Percentiles rank a stretch among this genome's conserved stretches.
Evolutionary conservation across 768 basidiomycete genomes (phyloP).

Genomic region (Tricholoma bakamatsutake): DNA sequence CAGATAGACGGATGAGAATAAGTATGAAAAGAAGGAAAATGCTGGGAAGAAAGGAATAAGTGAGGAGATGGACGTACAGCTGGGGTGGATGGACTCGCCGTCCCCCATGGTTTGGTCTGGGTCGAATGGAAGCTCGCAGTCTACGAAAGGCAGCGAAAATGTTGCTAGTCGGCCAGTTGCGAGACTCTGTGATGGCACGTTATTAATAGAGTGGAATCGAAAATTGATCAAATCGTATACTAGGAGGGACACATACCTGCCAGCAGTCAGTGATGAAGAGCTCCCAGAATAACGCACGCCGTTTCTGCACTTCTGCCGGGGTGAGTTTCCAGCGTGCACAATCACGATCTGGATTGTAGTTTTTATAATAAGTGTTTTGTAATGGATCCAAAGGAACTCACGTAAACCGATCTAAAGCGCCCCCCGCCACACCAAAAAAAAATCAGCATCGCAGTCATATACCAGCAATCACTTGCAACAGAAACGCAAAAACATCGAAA

Average conservation of each 20-base stretch:
- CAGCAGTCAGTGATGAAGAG: slow-evolving; percentile 69
- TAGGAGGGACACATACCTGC: slow-evolving; percentile 41
- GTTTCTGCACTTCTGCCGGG: slow-evolving; percentile 61
- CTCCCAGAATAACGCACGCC: slow-evolving; percentile 69
- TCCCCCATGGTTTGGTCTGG: slow-evolving; percentile 51
- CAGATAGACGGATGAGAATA: neutral
- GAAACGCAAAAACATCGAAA: neutral
- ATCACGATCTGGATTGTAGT: slow-evolving; percentile 48
- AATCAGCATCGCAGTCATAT: neutral
- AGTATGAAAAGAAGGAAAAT: neutral
- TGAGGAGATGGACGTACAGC: slow-evolving; percentile 40
- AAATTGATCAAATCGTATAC: neutral
- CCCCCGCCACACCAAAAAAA: neutral
- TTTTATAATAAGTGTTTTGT: slow-evolving; percentile 1
- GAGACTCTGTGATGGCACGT: slow-evolving; percentile 40
- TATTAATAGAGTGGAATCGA: neutral
- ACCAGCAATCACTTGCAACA: neutral
- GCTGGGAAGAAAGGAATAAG: neutral
- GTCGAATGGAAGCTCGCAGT: slow-evolving; percentile 63
- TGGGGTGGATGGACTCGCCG: slow-evolving; percentile 50
- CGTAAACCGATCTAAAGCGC: slow-evolving; percentile 56
- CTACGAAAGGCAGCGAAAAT: slow-evolving; percentile 66
- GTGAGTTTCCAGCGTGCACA: slow-evolving; percentile 64
- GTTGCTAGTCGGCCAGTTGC: slow-evolving; percentile 67
- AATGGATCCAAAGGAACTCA: slow-evolving; percentile 27